Evolutionary conservation across 306 rosid genomes (phyloP).

Genomic region (Spatholobus suberectus): DNA sequence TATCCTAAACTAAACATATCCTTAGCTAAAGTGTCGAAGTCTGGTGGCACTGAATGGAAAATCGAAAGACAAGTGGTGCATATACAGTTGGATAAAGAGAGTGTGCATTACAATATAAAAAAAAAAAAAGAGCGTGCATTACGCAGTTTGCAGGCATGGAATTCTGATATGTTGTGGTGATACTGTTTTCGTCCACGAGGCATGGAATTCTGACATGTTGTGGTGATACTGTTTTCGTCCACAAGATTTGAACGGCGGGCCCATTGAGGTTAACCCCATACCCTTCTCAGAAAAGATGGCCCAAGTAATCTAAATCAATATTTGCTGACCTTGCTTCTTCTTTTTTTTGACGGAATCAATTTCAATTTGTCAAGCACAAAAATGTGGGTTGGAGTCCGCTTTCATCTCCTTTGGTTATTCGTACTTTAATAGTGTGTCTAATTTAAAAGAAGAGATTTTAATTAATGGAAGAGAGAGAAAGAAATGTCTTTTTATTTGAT

Average conservation of each 20-base stretch:
- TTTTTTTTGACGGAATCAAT: not conserved
- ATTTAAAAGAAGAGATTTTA: no score
- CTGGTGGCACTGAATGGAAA: not conserved
- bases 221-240: not conserved
- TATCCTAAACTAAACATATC: no score
- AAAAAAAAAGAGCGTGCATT: no score
- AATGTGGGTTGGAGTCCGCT: not conserved
- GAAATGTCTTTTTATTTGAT: no score
- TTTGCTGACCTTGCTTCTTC: no score
- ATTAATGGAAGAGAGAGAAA: no score
- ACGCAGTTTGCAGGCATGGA: not conserved
- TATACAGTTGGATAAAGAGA: not conserved
- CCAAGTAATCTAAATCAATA: not conserved
- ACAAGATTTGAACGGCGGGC: conserved; percentile 21
- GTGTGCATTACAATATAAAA: not conserved
- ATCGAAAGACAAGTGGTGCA: not conserved
- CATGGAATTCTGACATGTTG: not conserved
- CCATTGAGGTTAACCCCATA: not conserved
- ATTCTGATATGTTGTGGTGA: no score
- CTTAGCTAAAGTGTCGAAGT: no score
- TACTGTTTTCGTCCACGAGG: no score
- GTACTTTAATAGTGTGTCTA: not conserved
- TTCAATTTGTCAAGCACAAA: not conserved
- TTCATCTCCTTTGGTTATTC: not conserved
- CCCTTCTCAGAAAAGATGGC: not conserved